Evolutionary conservation across 495 filamentous ascomycete species (phyloP), one percentile per base, ranked within the genome.

Genomic region (Choiromyces venosus): DNA sequence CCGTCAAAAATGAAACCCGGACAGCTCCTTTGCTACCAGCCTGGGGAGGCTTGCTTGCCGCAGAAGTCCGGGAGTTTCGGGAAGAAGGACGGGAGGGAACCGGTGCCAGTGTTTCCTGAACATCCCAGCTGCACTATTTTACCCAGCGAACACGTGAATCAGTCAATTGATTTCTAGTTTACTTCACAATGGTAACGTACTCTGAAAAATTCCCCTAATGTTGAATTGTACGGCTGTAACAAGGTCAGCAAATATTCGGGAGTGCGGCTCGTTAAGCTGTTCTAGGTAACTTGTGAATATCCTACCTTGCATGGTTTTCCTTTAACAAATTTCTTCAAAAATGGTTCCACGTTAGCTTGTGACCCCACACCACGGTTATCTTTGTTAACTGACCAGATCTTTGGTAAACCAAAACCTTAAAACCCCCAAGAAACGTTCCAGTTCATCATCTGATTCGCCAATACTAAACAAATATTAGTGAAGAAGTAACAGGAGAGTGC

Each of bases 351-450:
- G 25, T 61, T 33, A 61, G 52, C 12, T 61, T 12, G 25, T 33
- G 29, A 12, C 12, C 40, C 52, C 52, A 61, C 25, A 5, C 52
- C 52, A 61, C 52, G 52, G 25, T 7, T 61, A 61, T 33, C 52
- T 61, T 61, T 29, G 18, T 29, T 61, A 42, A 81, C 85, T 78
- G 83, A 91, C 89, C 85, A 99, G 82, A 81, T 99, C 95, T 81
- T 98, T 98, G 36, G 95, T 97, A 77, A 97, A 98, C 95, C 95
- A 99, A 82, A 99, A 99, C 42, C 95, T 88, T 79, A 97, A 83
- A 40, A 96, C 91, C 74, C 91, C 94, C 56, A 99, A 87, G 90
- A 96, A 97, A 71, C 95, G 93, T 74, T 93, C 94, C 68, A 97
- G 85, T 10, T 89, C 86, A 76, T 97, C 93, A 74, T 97, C 91